Conservation (phyloP, 768 basidiomycete species). For the Tulasnella sp. region DNA sequence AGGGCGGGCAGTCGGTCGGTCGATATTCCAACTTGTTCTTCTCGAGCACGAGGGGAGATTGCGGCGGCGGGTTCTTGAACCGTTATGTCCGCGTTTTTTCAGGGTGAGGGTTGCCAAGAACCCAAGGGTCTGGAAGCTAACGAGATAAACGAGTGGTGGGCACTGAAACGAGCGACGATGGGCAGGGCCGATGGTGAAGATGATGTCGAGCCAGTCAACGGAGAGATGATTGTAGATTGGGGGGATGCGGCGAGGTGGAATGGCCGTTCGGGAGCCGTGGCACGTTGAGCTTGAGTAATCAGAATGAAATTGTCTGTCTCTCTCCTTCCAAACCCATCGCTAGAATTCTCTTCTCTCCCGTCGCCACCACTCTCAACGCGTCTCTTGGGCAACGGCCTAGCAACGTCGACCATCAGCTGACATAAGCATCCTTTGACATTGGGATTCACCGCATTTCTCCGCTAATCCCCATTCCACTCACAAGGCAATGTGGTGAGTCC, state of each 20-base stretch:
- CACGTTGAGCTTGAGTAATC: not conserved
- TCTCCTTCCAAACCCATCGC: not conserved
- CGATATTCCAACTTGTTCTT: conserved; percentile 3
- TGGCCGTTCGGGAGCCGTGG: not conserved
- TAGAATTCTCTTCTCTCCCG: not conserved
- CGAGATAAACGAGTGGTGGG: not conserved
- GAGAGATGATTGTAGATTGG: not conserved
- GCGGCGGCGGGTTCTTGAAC: not conserved
- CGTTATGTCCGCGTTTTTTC: not conserved
- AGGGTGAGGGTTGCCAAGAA: not conserved
- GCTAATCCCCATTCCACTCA: not conserved
- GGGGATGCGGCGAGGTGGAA: not conserved
- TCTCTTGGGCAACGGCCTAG: not conserved
- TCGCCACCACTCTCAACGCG: not conserved
- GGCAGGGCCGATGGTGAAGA: not conserved
- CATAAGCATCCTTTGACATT: not conserved
- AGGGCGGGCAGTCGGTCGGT: not conserved
- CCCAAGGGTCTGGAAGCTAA: not conserved
- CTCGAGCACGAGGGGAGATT: conserved; percentile 1
- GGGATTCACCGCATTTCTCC: not conserved
- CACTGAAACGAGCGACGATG: not conserved
- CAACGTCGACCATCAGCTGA: not conserved
- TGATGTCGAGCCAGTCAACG: not conserved
- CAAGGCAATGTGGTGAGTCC: conserved; percentile 2
- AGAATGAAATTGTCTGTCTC: not conserved